Base-by-base conservation (phyloP, 805 yeast species). In the Suhomyces sp. region DNA sequence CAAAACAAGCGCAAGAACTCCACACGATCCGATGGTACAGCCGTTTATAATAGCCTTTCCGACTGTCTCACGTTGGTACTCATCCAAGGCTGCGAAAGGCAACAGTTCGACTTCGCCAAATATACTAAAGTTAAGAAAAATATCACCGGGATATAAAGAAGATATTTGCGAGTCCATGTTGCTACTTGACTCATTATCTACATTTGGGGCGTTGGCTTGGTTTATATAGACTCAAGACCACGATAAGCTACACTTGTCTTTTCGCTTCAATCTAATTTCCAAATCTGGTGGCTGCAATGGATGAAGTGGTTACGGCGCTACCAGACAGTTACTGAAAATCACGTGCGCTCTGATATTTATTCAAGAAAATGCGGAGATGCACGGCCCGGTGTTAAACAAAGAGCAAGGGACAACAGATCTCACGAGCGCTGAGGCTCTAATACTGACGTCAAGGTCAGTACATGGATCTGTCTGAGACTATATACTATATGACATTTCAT, bases 11-110 rank as follows among this genome's bases (percentile, higher is more conserved):
- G 33, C 22, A 29, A 55, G 45, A 23, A 55, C 45, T 15, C 45
- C 48, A 33, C 60, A 50, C 45, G 55, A 48, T 4, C 60, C 60
- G 9, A 57, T 47, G 19, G 54, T 23, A 13, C 49, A 35, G 6
- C 54, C 57, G 22, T 47, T 44, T 36, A 55, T 48, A 5, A 55
- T 54, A 7, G 53, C 46, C 17, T 26, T 26, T 23, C 44, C 22
- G 15, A 51, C 27, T 22, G 50, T 23, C 10, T 27, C 46, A n/a
- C 13, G 19, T 22, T 47, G 33, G 31, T 50, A 51, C n/a, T 23
- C 29, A 44, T 55, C 58, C n/a, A 55, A 10, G 2, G 17, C 40
- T 6, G 35, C 53, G 24, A 55, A 53, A 4, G 42, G 42, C 22
- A 52, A 13, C 12, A 40, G 23, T n/a, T 9, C n/a, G 15, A 12